A percentile compares a stretch with the other conserved stretches of the same genome.
Evolutionary conservation across 257 asterid genomes (phyloP).

Genomic region (Rubia yunnanensis): DNA sequence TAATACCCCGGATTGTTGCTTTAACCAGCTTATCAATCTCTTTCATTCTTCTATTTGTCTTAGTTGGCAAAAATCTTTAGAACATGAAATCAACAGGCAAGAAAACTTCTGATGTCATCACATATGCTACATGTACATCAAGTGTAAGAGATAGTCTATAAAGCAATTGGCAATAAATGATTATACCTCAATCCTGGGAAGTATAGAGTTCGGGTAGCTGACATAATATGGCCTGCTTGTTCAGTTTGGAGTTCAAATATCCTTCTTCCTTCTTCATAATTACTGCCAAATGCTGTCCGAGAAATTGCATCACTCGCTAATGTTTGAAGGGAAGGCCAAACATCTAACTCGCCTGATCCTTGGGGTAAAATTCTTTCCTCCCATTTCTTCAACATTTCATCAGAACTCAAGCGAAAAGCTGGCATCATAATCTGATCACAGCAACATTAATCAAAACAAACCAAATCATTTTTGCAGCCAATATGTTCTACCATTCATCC

Average conservation of each 20-base stretch:
- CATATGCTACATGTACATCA: not conserved
- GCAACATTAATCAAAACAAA: not conserved
- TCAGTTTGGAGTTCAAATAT: constrained; percentile 42
- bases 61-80: constrained; percentile 17
- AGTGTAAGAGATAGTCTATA: not conserved
- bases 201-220: constrained; percentile 17
- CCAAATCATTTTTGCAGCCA: not conserved
- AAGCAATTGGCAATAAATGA: not conserved
- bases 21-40: constrained; percentile 10
- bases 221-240: constrained; percentile 18
- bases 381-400: constrained; percentile 37
- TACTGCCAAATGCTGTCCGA: constrained; percentile 57
- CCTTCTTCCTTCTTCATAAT: constrained; percentile 36
- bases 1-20: constrained; percentile 5
- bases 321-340: constrained; percentile 39
- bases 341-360: constrained; percentile 39
- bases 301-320: constrained; percentile 39
- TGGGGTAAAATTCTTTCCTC: constrained; percentile 19
- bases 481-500: not conserved
- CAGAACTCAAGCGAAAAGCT: constrained; percentile 32
- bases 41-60: constrained; percentile 20
- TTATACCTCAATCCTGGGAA: constrained; percentile 42
- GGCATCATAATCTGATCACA: constrained; percentile 40
- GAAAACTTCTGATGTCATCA: not conserved
- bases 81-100: not conserved